Evolutionary conservation across 139 green algal genomes (phyloP), one percentile per base, ranked within the genome.

Genomic region (Volvox reticuliferus): DNA sequence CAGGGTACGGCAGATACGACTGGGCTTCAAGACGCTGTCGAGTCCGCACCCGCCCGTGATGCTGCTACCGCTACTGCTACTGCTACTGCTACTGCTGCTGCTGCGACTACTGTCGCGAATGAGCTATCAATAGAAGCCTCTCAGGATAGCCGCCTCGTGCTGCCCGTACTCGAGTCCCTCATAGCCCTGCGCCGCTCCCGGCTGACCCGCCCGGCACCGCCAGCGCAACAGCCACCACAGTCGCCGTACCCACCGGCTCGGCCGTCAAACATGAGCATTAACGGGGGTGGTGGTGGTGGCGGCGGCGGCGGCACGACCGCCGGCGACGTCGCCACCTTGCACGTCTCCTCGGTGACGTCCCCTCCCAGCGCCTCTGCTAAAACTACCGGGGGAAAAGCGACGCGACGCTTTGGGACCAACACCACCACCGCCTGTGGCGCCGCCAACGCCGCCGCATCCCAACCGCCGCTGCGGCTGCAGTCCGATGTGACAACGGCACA

Each of bases 131-230:
- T 12, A 18, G 78, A 84, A 32, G 13, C 22, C 20, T 35, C 36
- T 32, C 50, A 71, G 79, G 79, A 86, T 1, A 55, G 19, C 3
- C 79, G 79, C 26, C 79, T 86, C 13, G 79, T 86, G 79, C 44
- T 86, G 50, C 79, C 79, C 12, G 79, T 71, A 12, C 79, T 86
- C 79, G 79, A 86, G 55, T 86, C 79, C 6, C 79, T 86, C 50
- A 86, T 86, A 6, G 50, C 44, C 17, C 79, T 86, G 6, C 50
- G 79, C 22, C 79, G 79, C 9, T 28, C 33, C 17, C 50, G 79
- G 13, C 26, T 86, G 28, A 73, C 16, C 50, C 50, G 36, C 78
- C n/a, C 22, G 22, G 44, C 50, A 28, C 36, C 35, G 36, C 16
- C 79, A 73, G 12, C 79, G 24, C 50, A 24, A n/a, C 79, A 44